These are phyloP conservation scores for Neolentinus lepideus DNA, from an alignment of 1,284 basidiomycete species.

Conservation along the genomic window DNA sequence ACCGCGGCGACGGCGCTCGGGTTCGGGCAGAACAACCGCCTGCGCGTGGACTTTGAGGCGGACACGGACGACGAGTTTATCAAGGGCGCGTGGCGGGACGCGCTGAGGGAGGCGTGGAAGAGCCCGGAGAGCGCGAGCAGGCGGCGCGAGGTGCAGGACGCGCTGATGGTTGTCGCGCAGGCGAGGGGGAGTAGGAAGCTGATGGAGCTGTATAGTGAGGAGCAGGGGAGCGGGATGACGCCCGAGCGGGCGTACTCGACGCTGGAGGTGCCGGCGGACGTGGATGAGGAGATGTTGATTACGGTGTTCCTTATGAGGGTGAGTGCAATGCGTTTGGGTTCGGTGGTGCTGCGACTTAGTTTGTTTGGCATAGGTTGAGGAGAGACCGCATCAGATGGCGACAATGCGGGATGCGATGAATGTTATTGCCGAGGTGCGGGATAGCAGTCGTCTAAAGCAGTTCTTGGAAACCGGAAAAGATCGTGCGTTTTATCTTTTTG, in stretches of 20 bases:
- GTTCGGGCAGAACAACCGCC: conserved; percentile 51
- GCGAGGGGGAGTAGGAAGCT: conserved; percentile 42
- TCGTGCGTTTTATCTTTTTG: conserved; percentile 48
- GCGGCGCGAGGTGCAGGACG: conserved; percentile 49
- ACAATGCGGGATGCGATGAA: conserved; percentile 61
- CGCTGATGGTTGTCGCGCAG: conserved; percentile 60
- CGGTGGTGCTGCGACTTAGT: conserved; percentile 6
- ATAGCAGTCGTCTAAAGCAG: conserved; percentile 64
- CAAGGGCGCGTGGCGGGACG: conserved; percentile 58
- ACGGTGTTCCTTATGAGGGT: conserved; percentile 72
- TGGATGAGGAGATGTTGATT: conserved; percentile 72
- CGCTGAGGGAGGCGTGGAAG: conserved; percentile 55
- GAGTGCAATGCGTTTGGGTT: conserved; percentile 20
- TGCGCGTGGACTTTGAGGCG: conserved; percentile 58
- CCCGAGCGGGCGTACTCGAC: conserved; percentile 67
- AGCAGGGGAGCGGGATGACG: conserved; percentile 55
- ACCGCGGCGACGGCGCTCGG: conserved; percentile 46
- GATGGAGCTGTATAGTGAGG: conserved; percentile 43
- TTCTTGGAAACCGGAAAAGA: conserved; percentile 63
- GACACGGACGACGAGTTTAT: conserved; percentile 65
- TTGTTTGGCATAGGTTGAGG: conserved; percentile 47
- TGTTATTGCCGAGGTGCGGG: conserved; percentile 64
- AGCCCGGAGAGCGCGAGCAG: conserved; percentile 31
- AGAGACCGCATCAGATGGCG: conserved; percentile 54
- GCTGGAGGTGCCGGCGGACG: conserved; percentile 61